Conservation (phyloP, 2,329 filamentous ascomycete genomes). For the Penicillium nordicum region DNA sequence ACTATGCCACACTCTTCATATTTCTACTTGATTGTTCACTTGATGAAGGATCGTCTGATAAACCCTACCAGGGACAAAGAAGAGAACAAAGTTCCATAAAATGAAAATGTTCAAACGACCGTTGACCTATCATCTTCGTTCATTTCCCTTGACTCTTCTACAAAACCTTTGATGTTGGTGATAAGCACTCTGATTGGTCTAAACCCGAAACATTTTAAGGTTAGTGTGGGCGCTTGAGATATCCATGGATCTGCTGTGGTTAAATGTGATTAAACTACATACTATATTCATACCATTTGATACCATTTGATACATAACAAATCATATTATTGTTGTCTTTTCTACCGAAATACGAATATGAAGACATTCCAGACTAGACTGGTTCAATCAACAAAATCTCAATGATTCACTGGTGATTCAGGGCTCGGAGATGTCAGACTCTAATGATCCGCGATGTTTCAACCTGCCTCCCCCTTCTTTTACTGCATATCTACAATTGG, state of each 20-base stretch:
- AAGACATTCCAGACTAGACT: background rate
- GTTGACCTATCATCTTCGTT: background rate
- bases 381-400: background rate
- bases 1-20: background rate
- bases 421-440: slow-evolving; percentile 6
- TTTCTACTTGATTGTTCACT: background rate
- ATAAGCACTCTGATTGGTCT: slow-evolving; percentile 3
- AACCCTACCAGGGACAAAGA: background rate
- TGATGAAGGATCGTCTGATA: background rate
- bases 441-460: slow-evolving; percentile 7
- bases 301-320: background rate
- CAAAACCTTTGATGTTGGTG: background rate
- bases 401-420: background rate
- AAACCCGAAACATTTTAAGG: slow-evolving; percentile 17
- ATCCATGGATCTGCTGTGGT: background rate
- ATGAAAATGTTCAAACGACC: background rate
- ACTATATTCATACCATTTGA: background rate
- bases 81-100: background rate
- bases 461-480: slow-evolving; percentile 15
- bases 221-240: background rate
- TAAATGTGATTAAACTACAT: background rate
- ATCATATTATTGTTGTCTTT: background rate
- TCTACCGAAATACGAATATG: background rate
- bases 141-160: slow-evolving; percentile 7
- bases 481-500: slow-evolving; percentile 23